Conservation (phyloP, 2,329 filamentous ascomycete genomes). For the Calonectria hawksworthii region DNA sequence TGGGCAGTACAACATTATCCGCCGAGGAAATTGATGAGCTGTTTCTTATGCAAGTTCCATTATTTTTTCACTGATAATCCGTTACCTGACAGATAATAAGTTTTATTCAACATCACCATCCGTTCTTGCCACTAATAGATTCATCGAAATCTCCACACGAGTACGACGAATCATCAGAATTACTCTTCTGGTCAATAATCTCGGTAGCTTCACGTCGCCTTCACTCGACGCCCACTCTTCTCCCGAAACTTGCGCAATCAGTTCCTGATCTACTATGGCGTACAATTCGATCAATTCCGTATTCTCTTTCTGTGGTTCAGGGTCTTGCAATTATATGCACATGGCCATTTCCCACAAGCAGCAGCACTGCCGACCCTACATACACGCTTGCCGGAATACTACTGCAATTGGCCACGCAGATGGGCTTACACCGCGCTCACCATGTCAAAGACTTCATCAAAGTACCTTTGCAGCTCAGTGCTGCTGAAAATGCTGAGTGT, state of each 20-base stretch:
- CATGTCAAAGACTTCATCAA: constrained; percentile 37
- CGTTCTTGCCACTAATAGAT: background rate
- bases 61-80: background rate
- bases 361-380: constrained; percentile 40
- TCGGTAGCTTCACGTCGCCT: background rate
- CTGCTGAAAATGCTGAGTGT: constrained; percentile 22
- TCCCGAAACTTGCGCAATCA: background rate
- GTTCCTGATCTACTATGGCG: background rate
- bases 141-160: background rate
- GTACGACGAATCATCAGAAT: background rate
- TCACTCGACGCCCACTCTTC: background rate
- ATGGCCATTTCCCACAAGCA: constrained; percentile 45
- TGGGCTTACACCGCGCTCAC: constrained; percentile 42
- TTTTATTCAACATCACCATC: background rate
- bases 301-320: constrained; percentile 27
- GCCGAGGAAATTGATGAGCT: background rate
- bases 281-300: background rate
- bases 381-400: constrained; percentile 45
- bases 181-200: background rate
- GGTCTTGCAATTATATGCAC: constrained; percentile 44
- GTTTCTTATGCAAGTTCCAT: background rate
- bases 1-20: background rate
- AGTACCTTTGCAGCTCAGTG: constrained; percentile 5
- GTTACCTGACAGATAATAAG: background rate
- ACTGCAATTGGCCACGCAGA: constrained; percentile 46